Conservation (phyloP, 2,329 filamentous ascomycete genomes). For the Graphiopsis chlorocephala region DNA sequence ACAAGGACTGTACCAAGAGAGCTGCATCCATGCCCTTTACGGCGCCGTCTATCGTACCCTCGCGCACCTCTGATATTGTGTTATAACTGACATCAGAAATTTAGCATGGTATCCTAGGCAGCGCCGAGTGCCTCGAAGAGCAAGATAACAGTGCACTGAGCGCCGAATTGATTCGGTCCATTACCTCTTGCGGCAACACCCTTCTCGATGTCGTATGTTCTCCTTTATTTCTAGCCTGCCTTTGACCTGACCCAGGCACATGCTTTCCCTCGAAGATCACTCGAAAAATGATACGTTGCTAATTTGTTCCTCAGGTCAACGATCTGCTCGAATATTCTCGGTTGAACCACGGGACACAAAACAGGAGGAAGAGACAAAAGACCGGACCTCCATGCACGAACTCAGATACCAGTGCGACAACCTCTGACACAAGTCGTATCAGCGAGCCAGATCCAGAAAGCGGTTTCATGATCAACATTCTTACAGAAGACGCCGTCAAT, state of each 20-base stretch:
- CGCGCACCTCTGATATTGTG: neutral
- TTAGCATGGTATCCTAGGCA: conserved; percentile 47
- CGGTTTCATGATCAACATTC: conserved; percentile 41
- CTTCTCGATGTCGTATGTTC: conserved; percentile 45
- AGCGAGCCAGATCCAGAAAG: conserved; percentile 22
- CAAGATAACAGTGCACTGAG: conserved; percentile 41
- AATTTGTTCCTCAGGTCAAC: conserved; percentile 26
- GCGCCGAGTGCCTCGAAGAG: conserved; percentile 43
- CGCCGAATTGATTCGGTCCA: conserved; percentile 45
- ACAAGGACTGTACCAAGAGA: neutral
- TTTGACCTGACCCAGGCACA: neutral
- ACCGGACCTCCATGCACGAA: neutral
- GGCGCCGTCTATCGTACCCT: neutral
- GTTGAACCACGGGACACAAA: conserved; percentile 38
- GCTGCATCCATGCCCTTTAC: neutral
- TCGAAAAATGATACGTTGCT: neutral
- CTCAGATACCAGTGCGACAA: neutral
- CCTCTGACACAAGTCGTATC: conserved; percentile 22
- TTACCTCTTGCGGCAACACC: conserved; percentile 51
- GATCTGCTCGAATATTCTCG: conserved; percentile 46
- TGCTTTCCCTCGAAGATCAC: neutral
- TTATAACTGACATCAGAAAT: neutral
- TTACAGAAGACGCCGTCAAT: conserved; percentile 55
- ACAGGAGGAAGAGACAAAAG: neutral
- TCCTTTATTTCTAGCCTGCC: no score